phyloP scores from a whole-genome alignment of 768 basidiomycete genomes.

The Galerina sulciceps region DNA sequence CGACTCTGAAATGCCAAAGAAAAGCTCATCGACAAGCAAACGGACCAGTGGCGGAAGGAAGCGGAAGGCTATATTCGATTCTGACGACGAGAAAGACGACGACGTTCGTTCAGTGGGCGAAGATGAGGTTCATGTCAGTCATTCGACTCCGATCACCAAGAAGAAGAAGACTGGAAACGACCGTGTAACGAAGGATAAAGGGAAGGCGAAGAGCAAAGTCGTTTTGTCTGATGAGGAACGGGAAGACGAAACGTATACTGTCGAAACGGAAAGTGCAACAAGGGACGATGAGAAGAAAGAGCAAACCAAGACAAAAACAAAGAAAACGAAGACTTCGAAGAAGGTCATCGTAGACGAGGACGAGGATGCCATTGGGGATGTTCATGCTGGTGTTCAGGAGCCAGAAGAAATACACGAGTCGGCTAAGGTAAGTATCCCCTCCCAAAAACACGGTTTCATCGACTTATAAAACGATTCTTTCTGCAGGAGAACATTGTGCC shows the following conservation, averaged over 20 bases:
- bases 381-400: background rate
- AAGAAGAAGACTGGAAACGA: slow-evolving; percentile 20
- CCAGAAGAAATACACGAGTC: slow-evolving; percentile 9
- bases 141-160: slow-evolving; percentile 16
- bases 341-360: slow-evolving; percentile 12
- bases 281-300: slow-evolving; percentile 16
- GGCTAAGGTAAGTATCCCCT: slow-evolving; percentile 21
- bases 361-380: slow-evolving; percentile 3
- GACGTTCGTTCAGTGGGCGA: slow-evolving; percentile 10
- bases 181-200: slow-evolving; percentile 22
- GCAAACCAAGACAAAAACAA: background rate
- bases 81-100: slow-evolving; percentile 23
- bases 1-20: slow-evolving; percentile 7
- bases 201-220: slow-evolving; percentile 26
- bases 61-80: slow-evolving; percentile 27
- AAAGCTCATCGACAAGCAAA: slow-evolving; percentile 5
- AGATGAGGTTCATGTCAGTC: slow-evolving; percentile 9
- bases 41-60: slow-evolving; percentile 19
- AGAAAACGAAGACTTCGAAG: slow-evolving; percentile 15
- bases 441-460: background rate
- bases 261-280: slow-evolving; percentile 6
- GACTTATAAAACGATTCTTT: slow-evolving; percentile 1
- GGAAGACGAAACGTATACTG: slow-evolving; percentile 12
- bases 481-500: slow-evolving; percentile 33
- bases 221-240: slow-evolving; percentile 39